These are phyloP conservation scores for Trichosporon inkin DNA, from an alignment of 1,284 basidiomycete species.

Conservation along the genomic window DNA sequence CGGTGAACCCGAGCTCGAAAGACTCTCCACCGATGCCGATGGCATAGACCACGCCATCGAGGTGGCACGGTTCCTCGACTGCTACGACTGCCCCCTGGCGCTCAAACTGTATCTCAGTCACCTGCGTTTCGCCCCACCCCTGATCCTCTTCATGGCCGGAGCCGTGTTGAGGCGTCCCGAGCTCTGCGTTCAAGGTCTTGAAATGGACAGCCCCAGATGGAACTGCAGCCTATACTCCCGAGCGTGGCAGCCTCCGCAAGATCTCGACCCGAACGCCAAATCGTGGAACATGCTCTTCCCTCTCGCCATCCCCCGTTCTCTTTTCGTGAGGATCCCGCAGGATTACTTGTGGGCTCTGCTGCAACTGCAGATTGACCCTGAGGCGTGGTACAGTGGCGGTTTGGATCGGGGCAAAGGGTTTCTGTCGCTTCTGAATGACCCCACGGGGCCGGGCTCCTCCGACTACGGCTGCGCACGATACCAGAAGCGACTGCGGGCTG, in stretches of 20 bases:
- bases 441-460: too few relatives aligned
- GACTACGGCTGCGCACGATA: too few relatives aligned
- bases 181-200: background rate
- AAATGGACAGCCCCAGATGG: background rate
- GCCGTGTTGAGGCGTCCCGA: background rate
- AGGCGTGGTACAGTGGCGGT: too few relatives aligned
- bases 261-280: background rate
- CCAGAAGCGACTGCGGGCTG: too few relatives aligned
- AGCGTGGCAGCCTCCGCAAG: background rate
- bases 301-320: too few relatives aligned
- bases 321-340: background rate
- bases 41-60: background rate
- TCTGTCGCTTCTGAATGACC: too few relatives aligned
- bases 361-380: too few relatives aligned
- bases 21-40: background rate
- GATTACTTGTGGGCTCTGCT: constrained; percentile 7
- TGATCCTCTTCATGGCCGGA: background rate
- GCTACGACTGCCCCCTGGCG: background rate
- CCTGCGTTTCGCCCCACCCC: background rate
- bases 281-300: too few relatives aligned
- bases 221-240: too few relatives aligned
- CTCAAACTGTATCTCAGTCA: background rate
- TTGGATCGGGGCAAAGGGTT: too few relatives aligned
- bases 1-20: background rate
- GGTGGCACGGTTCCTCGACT: background rate